Evolutionary conservation across 352 stramenopile species (phyloP).

Genomic region (Globisporangium rhizosaccharum): DNA sequence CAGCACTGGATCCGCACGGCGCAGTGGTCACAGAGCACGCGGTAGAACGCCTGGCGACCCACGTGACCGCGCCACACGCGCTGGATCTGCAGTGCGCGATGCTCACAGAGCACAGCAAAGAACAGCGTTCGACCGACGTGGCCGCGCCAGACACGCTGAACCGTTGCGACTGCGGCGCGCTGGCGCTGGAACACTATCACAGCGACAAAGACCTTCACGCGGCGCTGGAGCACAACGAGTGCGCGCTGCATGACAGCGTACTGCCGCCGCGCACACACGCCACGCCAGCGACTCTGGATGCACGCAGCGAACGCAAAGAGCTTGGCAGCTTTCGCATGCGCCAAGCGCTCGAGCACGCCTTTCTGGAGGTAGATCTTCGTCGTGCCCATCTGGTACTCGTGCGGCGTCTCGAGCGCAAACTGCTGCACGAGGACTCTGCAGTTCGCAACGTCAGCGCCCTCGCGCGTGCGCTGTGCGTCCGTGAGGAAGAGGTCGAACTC

Average conservation of each 20-base stretch:
- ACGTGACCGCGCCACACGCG: constrained; percentile 32
- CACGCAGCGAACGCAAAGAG: constrained; percentile 54
- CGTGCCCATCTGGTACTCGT: constrained; percentile 77
- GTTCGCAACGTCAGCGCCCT: constrained; percentile 20
- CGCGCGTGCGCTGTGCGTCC: constrained; percentile 22
- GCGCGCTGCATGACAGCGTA: constrained; percentile 31
- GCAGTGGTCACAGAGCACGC: constrained; percentile 28
- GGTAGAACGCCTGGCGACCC: constrained; percentile 30
- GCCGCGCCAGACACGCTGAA: constrained; percentile 35
- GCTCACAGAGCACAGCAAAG: constrained; percentile 23
- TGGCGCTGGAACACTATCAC: constrained; percentile 27
- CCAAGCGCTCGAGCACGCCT: constrained; percentile 66
- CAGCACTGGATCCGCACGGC: constrained; percentile 48
- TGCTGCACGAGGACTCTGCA: constrained; percentile 53
- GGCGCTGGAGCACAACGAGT: constrained; percentile 42
- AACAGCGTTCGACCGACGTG: constrained; percentile 21
- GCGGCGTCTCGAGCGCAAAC: constrained; percentile 51
- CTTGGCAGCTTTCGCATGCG: constrained; percentile 56
- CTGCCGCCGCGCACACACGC: constrained; percentile 27
- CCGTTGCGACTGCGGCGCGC: constrained; percentile 9
- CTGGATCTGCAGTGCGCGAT: constrained; percentile 42
- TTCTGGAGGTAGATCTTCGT: constrained; percentile 88
- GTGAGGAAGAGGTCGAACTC: constrained; percentile 71
- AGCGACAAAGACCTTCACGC: constrained; percentile 40
- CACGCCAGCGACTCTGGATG: constrained; percentile 65